Evolutionary conservation across 768 basidiomycete species (phyloP), one percentile per base, ranked within the genome.

Genomic region (Phlebiopsis flavidoalba): DNA sequence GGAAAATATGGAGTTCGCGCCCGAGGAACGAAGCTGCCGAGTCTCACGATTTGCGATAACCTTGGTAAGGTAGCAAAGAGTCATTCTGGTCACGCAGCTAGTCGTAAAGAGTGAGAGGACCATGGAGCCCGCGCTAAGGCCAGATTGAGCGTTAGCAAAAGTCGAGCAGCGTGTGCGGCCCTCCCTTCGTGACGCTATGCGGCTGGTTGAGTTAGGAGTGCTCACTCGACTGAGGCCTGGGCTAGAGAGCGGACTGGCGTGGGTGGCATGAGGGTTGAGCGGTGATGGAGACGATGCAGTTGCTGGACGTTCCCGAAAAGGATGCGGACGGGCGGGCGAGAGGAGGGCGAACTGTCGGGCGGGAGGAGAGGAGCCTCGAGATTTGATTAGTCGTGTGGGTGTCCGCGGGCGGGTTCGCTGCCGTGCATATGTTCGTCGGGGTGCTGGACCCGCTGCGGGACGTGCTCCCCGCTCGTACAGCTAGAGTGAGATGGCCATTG

Each of bases 51-150:
- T 70, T 45, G 63, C 51, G 33, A 64, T 8, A 22, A 65, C 36
- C 36, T 60, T 5, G 59, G 69, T 10, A n/a, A n/a, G 77, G 83
- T 2, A 75, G 73, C 14, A 77, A 69, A 22, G 74, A 61, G 10
- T 69, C 60, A n/a, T 70, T 62, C 46, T 74, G 69, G 57, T 77
- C 77, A 46, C 63, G 77, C 73, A 1, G 83, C 79, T 15, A 89
- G 75, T 12, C 85, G 81, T n/a, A n/a, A n/a, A n/a, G n/a, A n/a
- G 71, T 88, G n/a, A 89, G 53, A 89, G 77, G 33, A 89, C 74
- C 87, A 89, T 88, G 50, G 83, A 84, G n/a, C 0, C 83, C 83
- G 52, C 80, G 76, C 43, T 73, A 68, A 19, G n/a, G n/a, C 71
- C 64, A n/a, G 54, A 17, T 47, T 63, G 63, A 67, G 72, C n/a